Base-by-base conservation (phyloP, 352 stramenopile genomes). In the Aphanomyces stellatus region DNA sequence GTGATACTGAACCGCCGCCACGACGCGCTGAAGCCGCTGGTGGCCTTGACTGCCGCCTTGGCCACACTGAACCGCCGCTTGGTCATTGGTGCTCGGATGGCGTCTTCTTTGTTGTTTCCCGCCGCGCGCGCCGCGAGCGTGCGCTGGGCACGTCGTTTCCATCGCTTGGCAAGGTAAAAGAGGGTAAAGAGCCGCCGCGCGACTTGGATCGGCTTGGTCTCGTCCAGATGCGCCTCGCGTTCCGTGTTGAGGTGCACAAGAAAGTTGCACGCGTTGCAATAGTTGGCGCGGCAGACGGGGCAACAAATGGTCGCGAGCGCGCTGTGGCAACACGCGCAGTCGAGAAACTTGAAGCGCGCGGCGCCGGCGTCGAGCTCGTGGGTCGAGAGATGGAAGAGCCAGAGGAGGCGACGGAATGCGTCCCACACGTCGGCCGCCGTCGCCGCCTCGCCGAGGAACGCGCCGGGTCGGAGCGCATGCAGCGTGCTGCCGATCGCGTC, bases 231-330 rank as follows among this genome's bases (percentile, higher is more conserved):
- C 8, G 28, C 37, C 30, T 65, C 59, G 15, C 59, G 59, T 7
- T 65, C 46, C 13, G 59, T 65, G 46, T 65, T 65, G 17, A 65
- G 41, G 27, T 65, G 59, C 19, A 65, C 59, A 13, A 65, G 46
- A 28, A 65, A 31, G 33, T 46, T 65, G 27, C 59, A 65, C 22
- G 33, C 59, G 24, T 28, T 30, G 46, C 59, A 65, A 30, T 41
- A 65, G 25, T 65, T 65, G 30, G 59, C 59, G 0, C 27, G 15
- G 35, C 59, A 65, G n/a, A 49, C 25, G 28, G 59, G 59, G 31
- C 59, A 65, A 8, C 15, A 10, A 7, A 56, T 22, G 22, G 41
- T 55, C 5, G 59, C 59, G 11, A 57, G 15, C 6, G 59, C 59
- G 28, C 28, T 25, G 25, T 65, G 59, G 30, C 59, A 65, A 34